Conservation (phyloP, 805 yeast genomes). For the Nakazawaea ernobii region DNA sequence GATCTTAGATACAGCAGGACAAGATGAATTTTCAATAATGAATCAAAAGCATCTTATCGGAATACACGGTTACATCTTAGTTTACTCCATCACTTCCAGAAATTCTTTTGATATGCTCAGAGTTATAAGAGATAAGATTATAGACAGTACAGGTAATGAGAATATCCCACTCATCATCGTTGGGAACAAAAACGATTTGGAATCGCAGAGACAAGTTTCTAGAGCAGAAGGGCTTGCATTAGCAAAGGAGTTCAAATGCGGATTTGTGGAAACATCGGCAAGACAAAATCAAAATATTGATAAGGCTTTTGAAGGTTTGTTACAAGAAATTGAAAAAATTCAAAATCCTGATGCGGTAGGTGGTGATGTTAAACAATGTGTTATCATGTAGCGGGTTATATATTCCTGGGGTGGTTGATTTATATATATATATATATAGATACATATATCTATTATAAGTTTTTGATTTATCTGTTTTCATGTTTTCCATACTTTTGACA, state of each 20-base stretch:
- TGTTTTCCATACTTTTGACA: conserved; percentile 17
- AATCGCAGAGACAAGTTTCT: conserved; percentile 50
- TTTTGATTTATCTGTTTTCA: not conserved
- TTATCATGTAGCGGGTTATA: conserved; percentile 24
- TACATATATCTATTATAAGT: not conserved
- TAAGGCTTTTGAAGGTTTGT: conserved; percentile 53
- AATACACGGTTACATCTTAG: conserved; percentile 76
- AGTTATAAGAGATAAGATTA: conserved; percentile 75
- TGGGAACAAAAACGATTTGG: conserved; percentile 51
- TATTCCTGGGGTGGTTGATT: not conserved
- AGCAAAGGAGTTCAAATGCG: conserved; percentile 38
- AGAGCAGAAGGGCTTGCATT: conserved; percentile 43
- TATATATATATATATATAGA: not conserved
- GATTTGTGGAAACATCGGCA: conserved; percentile 44
- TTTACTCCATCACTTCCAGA: conserved; percentile 75
- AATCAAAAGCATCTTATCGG: conserved; percentile 76
- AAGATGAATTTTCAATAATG: conserved; percentile 80
- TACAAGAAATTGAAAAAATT: conserved; percentile 55
- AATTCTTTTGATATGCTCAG: conserved; percentile 73
- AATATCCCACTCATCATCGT: conserved; percentile 41
- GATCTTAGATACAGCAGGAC: conserved; percentile 89
- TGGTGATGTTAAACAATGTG: conserved; percentile 41
- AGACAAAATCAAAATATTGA: conserved; percentile 38
- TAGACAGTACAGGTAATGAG: conserved; percentile 55
- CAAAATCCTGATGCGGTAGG: conserved; percentile 46